A percentile compares a stretch with the other conserved stretches of the same genome.
Evolutionary conservation across 768 basidiomycete genomes (phyloP).

Genomic region (Russula virescens): DNA sequence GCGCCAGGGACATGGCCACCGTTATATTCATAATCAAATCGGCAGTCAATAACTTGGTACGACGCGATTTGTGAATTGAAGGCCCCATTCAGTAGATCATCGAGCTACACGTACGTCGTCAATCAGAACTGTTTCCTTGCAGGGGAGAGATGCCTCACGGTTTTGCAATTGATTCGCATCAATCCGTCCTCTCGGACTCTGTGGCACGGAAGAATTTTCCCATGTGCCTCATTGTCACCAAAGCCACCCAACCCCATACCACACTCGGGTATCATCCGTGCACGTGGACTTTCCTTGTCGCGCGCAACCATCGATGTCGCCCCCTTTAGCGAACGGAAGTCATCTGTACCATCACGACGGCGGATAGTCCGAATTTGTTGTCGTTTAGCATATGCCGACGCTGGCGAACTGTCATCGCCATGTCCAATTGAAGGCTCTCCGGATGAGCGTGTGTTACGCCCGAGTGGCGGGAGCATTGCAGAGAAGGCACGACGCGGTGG

Average conservation of each 20-base stretch:
- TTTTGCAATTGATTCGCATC: conserved; percentile 78
- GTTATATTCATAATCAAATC: conserved; percentile 93
- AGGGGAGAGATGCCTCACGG: conserved; percentile 46
- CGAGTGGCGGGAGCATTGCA: conserved; percentile 49
- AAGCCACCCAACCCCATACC: conserved; percentile 73
- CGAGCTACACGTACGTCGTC: conserved; percentile 47
- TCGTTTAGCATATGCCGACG: conserved; percentile 72
- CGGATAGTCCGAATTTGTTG: conserved; percentile 74
- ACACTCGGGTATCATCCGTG: conserved; percentile 31
- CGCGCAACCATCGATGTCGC: conserved; percentile 37
- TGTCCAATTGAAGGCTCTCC: conserved; percentile 43
- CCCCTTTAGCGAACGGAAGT: conserved; percentile 70
- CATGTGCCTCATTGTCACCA: conserved; percentile 87
- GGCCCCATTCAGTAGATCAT: conserved; percentile 68
- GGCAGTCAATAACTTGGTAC: conserved; percentile 88
- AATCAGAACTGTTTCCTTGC: conserved; percentile 1
- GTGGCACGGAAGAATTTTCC: conserved; percentile 92
- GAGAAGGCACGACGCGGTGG: conserved; percentile 70
- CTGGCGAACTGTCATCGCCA: conserved; percentile 67
- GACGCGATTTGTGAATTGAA: conserved; percentile 59
- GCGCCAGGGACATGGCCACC: conserved; percentile 94
- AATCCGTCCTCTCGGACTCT: conserved; percentile 92
- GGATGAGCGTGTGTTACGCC: conserved; percentile 39
- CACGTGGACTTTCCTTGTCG: conserved; percentile 24
- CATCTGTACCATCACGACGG: conserved; percentile 76